Conservation (phyloP, 2,329 filamentous ascomycete genomes). For the Diaporthe nobilis region DNA sequence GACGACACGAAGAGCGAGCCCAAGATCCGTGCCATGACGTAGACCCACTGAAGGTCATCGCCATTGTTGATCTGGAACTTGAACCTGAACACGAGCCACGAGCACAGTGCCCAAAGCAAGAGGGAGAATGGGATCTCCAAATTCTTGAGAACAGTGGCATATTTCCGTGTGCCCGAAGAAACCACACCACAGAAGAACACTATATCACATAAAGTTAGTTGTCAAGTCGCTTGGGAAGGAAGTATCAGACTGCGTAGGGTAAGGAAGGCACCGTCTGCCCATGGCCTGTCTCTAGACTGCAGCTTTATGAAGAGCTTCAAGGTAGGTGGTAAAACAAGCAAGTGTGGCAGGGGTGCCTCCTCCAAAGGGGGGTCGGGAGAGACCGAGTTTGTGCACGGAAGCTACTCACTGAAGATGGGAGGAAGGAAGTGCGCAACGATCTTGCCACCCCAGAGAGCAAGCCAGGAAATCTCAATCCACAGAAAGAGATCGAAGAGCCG, state of each 20-base stretch:
- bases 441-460: constrained; percentile 77
- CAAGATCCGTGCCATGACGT: constrained; percentile 74
- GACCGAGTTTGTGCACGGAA: neutral
- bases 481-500: constrained; percentile 74
- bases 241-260: neutral
- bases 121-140: constrained; percentile 77
- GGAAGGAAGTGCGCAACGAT: constrained; percentile 73
- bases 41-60: constrained; percentile 64
- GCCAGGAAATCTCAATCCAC: constrained; percentile 79
- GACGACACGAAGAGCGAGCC: constrained; percentile 77
- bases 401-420: constrained; percentile 63
- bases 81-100: constrained; percentile 73
- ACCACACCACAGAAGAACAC: constrained; percentile 78
- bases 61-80: constrained; percentile 56
- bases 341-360: neutral
- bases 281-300: neutral
- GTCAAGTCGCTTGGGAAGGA: no score
- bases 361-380: neutral
- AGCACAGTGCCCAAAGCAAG: constrained; percentile 77
- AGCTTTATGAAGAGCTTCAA: neutral
- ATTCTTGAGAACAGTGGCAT: constrained; percentile 74
- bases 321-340: no score
- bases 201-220: neutral
- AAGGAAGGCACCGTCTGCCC: neutral
- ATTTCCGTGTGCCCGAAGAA: constrained; percentile 79